phyloP scores from a whole-genome alignment of 257 asterid species.

The Solanum dulcamara region DNA sequence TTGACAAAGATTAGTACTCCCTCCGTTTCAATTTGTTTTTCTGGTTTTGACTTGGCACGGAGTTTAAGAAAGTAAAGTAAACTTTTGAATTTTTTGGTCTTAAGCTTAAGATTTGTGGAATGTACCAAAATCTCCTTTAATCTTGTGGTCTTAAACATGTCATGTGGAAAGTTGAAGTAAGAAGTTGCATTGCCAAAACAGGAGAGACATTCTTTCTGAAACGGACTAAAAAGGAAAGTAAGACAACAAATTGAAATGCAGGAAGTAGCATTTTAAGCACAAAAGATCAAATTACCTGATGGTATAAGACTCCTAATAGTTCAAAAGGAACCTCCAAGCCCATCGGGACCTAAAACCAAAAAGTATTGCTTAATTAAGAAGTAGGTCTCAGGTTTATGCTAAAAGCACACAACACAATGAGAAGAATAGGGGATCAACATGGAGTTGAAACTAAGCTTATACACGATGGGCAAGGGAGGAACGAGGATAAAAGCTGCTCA shows the following conservation, averaged over 20 bases:
- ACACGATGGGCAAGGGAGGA: background rate
- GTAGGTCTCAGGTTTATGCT: background rate
- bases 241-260: background rate
- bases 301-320: constrained; percentile 74
- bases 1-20: background rate
- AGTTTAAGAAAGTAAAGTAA: no score
- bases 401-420: background rate
- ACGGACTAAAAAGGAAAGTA: background rate
- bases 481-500: background rate
- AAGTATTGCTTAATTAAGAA: background rate
- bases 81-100: background rate
- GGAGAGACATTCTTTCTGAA: background rate
- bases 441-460: background rate
- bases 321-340: constrained; percentile 82
- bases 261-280: background rate
- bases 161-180: background rate
- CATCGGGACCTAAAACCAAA: constrained; percentile 50
- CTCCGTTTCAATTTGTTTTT: background rate
- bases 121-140: accelerated
- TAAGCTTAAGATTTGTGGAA: background rate
- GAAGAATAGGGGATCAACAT: background rate
- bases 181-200: background rate
- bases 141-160: background rate
- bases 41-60: background rate
- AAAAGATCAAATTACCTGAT: constrained; percentile 44